Conservation (phyloP, 495 filamentous ascomycete species). For the Penicillium turbatum region DNA sequence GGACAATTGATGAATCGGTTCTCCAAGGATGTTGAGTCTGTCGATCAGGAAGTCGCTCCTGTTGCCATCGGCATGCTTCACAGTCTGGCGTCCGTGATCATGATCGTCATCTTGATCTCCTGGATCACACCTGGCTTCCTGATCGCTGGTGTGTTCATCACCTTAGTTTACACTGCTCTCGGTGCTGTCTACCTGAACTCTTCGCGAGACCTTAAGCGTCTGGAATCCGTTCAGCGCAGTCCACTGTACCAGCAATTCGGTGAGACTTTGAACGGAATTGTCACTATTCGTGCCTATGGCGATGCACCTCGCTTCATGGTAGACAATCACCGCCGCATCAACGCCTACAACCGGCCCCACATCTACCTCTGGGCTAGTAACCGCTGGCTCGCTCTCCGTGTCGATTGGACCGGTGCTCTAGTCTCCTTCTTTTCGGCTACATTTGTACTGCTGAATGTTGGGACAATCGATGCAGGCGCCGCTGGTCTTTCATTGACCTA, state of each 20-base stretch:
- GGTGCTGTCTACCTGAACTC: constrained; percentile 86
- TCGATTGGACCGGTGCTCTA: constrained; percentile 84
- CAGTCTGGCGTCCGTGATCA: constrained; percentile 70
- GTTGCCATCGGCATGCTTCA: constrained; percentile 73
- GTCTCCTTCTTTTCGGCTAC: constrained; percentile 93
- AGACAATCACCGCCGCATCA: constrained; percentile 86
- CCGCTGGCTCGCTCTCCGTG: constrained; percentile 90
- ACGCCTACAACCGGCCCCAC: constrained; percentile 87
- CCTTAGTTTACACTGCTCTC: constrained; percentile 72
- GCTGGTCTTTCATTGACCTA: constrained; percentile 97
- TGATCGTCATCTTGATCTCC: constrained; percentile 88
- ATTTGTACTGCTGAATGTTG: constrained; percentile 81
- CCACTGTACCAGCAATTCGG: constrained; percentile 98
- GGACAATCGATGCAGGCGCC: constrained; percentile 84
- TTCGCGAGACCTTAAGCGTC: constrained; percentile 86
- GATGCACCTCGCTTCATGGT: constrained; percentile 90
- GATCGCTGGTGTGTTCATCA: constrained; percentile 82
- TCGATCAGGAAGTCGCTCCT: constrained; percentile 94
- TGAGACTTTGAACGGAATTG: constrained; percentile 90
- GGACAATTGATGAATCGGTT: constrained; percentile 99
- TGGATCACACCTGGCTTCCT: constrained; percentile 90
- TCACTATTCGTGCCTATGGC: constrained; percentile 96
- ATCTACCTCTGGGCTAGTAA: constrained; percentile 98
- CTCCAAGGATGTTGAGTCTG: constrained; percentile 91
- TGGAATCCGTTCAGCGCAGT: constrained; percentile 92